Percentiles rank a stretch among this genome's conserved stretches.
These are phyloP conservation scores for Aspergillus tamarii DNA, from an alignment of 2,329 filamentous ascomycete genomes.

Conservation along the genomic window DNA sequence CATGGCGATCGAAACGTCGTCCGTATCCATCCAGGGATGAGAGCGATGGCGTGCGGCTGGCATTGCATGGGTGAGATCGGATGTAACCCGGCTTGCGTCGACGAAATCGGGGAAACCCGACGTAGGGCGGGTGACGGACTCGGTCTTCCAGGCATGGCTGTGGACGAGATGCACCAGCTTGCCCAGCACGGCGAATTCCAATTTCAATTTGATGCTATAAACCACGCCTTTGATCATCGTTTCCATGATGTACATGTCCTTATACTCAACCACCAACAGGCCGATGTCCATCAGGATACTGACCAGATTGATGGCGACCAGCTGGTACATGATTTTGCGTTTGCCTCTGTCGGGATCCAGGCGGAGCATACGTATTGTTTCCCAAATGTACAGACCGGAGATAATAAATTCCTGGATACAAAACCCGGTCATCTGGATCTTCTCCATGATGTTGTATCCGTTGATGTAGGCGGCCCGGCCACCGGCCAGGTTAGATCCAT, in stretches of 20 bases:
- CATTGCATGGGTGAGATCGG: constrained; percentile 45
- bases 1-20: constrained; percentile 43
- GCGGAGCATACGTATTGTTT: constrained; percentile 56
- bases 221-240: constrained; percentile 52
- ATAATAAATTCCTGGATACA: constrained; percentile 60
- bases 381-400: constrained; percentile 57
- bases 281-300: constrained; percentile 52
- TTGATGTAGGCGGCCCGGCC: constrained; percentile 28
- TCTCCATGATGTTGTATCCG: constrained; percentile 55
- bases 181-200: constrained; percentile 54
- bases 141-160: constrained; percentile 41
- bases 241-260: constrained; percentile 50
- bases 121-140: constrained; percentile 28
- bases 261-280: constrained; percentile 48
- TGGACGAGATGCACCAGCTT: constrained; percentile 49
- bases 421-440: constrained; percentile 60
- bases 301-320: constrained; percentile 53
- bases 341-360: constrained; percentile 47
- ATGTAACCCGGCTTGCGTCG: constrained; percentile 47
- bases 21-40: constrained; percentile 39
- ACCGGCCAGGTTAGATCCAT: constrained; percentile 44
- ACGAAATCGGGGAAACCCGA: constrained; percentile 48
- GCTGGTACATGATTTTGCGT: constrained; percentile 52
- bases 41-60: constrained; percentile 25
- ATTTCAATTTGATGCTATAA: constrained; percentile 54